Percentiles rank a stretch among this genome's conserved stretches.
These are phyloP conservation scores for Suillus spraguei DNA, from an alignment of 768 basidiomycete species.

Conservation along the genomic window DNA sequence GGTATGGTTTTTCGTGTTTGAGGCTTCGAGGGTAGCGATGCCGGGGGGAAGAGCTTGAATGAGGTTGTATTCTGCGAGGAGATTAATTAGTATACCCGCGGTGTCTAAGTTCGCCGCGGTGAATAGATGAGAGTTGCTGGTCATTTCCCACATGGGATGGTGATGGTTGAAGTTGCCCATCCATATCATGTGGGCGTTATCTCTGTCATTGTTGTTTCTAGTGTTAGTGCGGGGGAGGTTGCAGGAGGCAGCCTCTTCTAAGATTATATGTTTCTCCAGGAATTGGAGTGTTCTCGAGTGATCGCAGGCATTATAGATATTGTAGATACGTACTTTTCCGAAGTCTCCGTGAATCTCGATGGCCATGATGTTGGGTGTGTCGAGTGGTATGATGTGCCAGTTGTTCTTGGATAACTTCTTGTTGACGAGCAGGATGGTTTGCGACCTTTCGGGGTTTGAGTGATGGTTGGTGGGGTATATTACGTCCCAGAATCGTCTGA, in stretches of 20 bases:
- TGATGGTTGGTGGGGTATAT: no score
- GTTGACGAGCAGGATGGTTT: no score
- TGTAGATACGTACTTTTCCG: background rate
- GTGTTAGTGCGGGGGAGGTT: no score
- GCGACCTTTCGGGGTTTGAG: no score
- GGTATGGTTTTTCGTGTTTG: background rate
- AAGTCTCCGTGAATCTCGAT: no score
- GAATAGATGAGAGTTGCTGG: background rate
- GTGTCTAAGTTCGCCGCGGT: background rate
- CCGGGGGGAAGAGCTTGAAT: background rate
- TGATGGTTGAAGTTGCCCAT: background rate
- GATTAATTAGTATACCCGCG: background rate
- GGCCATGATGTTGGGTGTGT: no score
- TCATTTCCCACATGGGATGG: background rate
- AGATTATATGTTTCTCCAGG: background rate
- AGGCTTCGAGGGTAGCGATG: background rate
- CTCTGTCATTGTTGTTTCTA: background rate
- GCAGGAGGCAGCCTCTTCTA: rapidly evolving
- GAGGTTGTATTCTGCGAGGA: background rate
- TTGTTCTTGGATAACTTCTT: no score
- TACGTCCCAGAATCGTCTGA: no score
- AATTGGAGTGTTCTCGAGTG: background rate
- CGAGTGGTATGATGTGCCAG: no score
- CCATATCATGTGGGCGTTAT: background rate
- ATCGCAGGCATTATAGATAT: background rate